A percentile compares a stretch with the other conserved stretches of the same genome.
These are phyloP conservation scores for Candida fluviatilis DNA, from an alignment of 805 yeast species.

Conservation along the genomic window DNA sequence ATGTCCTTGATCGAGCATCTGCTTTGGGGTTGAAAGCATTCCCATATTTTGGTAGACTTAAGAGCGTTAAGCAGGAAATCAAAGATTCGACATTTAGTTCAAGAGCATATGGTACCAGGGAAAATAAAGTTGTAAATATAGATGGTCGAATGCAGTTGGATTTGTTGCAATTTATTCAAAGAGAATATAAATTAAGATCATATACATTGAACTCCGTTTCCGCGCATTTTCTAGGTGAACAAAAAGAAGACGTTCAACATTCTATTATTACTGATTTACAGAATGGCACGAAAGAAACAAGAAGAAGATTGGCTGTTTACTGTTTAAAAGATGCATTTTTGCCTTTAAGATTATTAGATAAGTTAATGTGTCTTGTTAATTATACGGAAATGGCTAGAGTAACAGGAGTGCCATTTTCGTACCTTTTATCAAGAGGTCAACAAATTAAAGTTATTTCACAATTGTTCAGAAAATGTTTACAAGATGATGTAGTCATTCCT, in stretches of 20 bases:
- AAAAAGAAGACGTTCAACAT: slow-evolving; percentile 97
- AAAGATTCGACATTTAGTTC: slow-evolving; percentile 85
- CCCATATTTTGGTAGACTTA: slow-evolving; percentile 83
- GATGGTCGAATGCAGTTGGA: slow-evolving; percentile 97
- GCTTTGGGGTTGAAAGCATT: slow-evolving; percentile 64
- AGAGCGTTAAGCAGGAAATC: slow-evolving; percentile 64
- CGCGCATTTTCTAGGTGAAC: slow-evolving; percentile 89
- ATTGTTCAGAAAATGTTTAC: slow-evolving; percentile 85
- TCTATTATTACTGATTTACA: slow-evolving; percentile 93
- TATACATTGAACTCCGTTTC: slow-evolving; percentile 94
- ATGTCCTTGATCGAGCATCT: slow-evolving; percentile 79
- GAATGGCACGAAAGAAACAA: slow-evolving; percentile 86
- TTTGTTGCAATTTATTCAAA: slow-evolving; percentile 83
- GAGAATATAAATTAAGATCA: slow-evolving; percentile 92
- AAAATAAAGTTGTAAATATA: slow-evolving; percentile 83
- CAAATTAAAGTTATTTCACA: slow-evolving; percentile 97
- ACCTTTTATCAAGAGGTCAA: slow-evolving; percentile 86
- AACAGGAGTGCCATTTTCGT: slow-evolving; percentile 96
- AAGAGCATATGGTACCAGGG: slow-evolving; percentile 94
- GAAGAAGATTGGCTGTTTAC: slow-evolving; percentile 93
- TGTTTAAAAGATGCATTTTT: slow-evolving; percentile 95
- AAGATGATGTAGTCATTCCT: slow-evolving; percentile 85
- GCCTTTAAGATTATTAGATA: slow-evolving; percentile 83
- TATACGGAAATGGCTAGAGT: slow-evolving; percentile 99
- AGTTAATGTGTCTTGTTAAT: slow-evolving; percentile 92